A percentile compares a stretch with the other conserved stretches of the same genome.
These are phyloP conservation scores for Amylostereum chailletii DNA, from an alignment of 1,284 basidiomycete genomes.

Conservation along the genomic window DNA sequence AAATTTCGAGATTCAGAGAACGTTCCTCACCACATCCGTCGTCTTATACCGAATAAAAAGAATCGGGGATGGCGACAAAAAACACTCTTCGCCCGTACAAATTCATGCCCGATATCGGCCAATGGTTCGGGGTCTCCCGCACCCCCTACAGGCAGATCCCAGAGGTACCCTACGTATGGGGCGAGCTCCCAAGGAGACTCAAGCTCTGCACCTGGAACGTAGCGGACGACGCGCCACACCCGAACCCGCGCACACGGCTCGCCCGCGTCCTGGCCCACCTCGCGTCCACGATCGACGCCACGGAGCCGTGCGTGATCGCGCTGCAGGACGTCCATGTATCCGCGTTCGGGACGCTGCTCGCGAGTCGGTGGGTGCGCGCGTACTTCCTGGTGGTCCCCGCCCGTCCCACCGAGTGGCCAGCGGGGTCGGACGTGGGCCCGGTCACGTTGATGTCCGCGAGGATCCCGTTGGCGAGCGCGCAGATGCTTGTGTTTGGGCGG, in stretches of 20 bases:
- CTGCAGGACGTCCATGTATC: constrained; percentile 52
- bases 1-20: no score
- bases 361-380: constrained; percentile 49
- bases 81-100: no score
- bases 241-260: constrained; percentile 32
- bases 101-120: no score
- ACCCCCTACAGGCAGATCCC: no score
- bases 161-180: no score
- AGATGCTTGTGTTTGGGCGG: constrained; percentile 40
- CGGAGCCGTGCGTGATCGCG: constrained; percentile 49
- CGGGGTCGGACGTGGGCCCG: constrained; percentile 40
- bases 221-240: background rate
- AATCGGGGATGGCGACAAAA: no score
- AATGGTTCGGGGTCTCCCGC: no score
- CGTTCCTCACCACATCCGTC: no score
- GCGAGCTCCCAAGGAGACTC: no score
- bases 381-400: constrained; percentile 51
- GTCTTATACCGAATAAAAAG: no score
- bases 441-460: constrained; percentile 55
- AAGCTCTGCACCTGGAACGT: no score
- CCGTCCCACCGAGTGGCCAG: constrained; percentile 38
- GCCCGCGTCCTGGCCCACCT: constrained; percentile 42
- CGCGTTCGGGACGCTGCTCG: constrained; percentile 38
- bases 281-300: constrained; percentile 34
- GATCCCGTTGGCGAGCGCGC: constrained; percentile 35